Evolutionary conservation across 2,329 filamentous ascomycete species (phyloP).

Genomic region (Colletotrichum aenigma): DNA sequence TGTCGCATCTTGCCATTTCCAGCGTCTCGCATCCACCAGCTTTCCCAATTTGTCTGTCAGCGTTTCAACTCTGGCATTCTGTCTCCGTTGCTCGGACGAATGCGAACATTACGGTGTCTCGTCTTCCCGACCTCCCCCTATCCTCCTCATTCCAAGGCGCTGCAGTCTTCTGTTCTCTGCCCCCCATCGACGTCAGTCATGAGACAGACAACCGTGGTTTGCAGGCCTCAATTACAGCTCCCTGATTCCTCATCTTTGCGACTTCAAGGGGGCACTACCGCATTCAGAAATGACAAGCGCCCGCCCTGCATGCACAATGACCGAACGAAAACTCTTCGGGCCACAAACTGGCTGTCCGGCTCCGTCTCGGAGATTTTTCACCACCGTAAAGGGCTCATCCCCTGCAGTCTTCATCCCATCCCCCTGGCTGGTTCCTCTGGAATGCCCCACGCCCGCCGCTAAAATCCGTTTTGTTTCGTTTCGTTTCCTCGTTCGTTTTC

Average conservation of each 20-base stretch:
- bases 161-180: not conserved
- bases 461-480: conserved; percentile 15
- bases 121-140: not conserved
- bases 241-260: not conserved
- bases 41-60: conserved; percentile 7
- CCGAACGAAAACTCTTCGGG: conserved; percentile 11
- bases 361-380: conserved; percentile 20
- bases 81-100: not conserved
- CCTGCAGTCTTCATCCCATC: conserved; percentile 12
- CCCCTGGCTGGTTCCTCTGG: conserved; percentile 1
- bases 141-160: not conserved
- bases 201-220: not conserved
- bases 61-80: conserved; percentile 6
- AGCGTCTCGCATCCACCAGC: conserved; percentile 3
- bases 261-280: not conserved
- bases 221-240: not conserved
- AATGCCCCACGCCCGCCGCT: not conserved
- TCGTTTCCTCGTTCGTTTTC: conserved; percentile 6
- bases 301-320: conserved; percentile 1
- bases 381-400: conserved; percentile 5
- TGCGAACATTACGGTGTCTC: not conserved
- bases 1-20: conserved; percentile 1
- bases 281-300: not conserved
- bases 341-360: not conserved
- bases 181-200: not conserved